Conservation (phyloP, 2,329 filamentous ascomycete genomes). For the Chaetomium strumarium region DNA sequence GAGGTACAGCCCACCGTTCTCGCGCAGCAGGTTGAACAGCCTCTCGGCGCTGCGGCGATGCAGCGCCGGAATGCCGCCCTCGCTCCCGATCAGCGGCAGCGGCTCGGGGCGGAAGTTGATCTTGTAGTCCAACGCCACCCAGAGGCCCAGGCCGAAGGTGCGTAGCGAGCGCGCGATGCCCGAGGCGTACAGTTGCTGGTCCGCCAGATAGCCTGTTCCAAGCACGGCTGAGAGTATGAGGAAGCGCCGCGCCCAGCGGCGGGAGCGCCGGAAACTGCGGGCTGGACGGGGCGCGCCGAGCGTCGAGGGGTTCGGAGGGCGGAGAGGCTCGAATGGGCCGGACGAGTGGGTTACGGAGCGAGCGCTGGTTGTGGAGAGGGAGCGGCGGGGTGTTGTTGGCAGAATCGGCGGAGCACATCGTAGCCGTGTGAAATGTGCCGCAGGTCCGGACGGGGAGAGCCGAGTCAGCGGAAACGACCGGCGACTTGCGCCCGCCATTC, state of each 20-base stretch:
- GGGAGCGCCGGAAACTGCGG: slow-evolving; percentile 63
- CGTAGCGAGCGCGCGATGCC: slow-evolving; percentile 71
- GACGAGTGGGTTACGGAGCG: slow-evolving; percentile 10
- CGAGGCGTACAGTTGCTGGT: slow-evolving; percentile 71
- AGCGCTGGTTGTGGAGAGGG: slow-evolving; percentile 2
- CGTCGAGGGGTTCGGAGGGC: slow-evolving; percentile 71
- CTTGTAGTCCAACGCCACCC: slow-evolving; percentile 91
- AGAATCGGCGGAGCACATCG: not conserved
- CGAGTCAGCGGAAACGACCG: not conserved
- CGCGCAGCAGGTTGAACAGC: slow-evolving; percentile 71
- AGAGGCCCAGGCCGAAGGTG: slow-evolving; percentile 72
- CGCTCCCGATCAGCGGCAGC: slow-evolving; percentile 36
- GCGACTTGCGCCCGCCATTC: slow-evolving; percentile 5
- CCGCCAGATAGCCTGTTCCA: slow-evolving; percentile 60
- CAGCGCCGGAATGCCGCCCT: slow-evolving; percentile 66
- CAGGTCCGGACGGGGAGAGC: not conserved
- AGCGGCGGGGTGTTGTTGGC: not conserved
- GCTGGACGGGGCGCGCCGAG: slow-evolving; percentile 66
- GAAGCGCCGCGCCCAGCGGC: slow-evolving; percentile 73
- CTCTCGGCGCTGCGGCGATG: slow-evolving; percentile 80
- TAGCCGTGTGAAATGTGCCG: not conserved
- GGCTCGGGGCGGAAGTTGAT: slow-evolving; percentile 86
- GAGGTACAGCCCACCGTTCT: slow-evolving; percentile 89
- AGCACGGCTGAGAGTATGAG: slow-evolving; percentile 54
- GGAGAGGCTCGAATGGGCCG: slow-evolving; percentile 56